Evolutionary conservation across 768 basidiomycete species (phyloP).

Genomic region (Coprinellus aureogranulatus): DNA sequence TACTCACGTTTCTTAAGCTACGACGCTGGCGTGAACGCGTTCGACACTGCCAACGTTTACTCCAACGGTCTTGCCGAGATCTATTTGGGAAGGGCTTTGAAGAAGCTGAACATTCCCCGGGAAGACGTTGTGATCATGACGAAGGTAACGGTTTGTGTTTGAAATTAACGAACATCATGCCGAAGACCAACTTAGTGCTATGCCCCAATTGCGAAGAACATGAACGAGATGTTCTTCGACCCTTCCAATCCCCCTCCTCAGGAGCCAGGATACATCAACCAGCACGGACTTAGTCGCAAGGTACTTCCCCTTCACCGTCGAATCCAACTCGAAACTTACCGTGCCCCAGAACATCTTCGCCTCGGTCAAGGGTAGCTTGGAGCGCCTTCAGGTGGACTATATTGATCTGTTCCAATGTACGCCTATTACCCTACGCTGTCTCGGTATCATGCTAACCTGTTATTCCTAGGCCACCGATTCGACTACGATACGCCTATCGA

Average conservation of each 20-base stretch:
- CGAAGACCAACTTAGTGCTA: constrained; percentile 30
- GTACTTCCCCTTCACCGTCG: constrained; percentile 9
- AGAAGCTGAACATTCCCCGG: constrained; percentile 59
- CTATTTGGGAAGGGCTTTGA: constrained; percentile 71
- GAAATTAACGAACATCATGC: not conserved
- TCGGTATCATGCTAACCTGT: constrained; percentile 20
- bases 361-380: constrained; percentile 57
- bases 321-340: not conserved
- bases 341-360: constrained; percentile 72
- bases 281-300: constrained; percentile 43
- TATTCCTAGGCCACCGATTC: constrained; percentile 48
- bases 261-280: constrained; percentile 50
- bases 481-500: constrained; percentile 59
- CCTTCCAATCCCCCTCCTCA: constrained; percentile 23
- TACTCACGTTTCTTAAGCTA: too few species aligned
- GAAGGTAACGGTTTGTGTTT: constrained; percentile 41
- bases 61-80: constrained; percentile 65
- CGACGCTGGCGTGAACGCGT: constrained; percentile 61
- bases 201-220: constrained; percentile 29
- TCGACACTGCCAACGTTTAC: constrained; percentile 62
- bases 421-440: constrained; percentile 16
- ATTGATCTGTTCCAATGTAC: constrained; percentile 73
- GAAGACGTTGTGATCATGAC: constrained; percentile 82
- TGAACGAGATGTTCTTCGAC: constrained; percentile 10
- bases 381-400: constrained; percentile 72